Percentiles rank a stretch among this genome's conserved stretches.
phyloP scores from a whole-genome alignment of 1,139 yeast species.

The Sugiyamaella novakii region DNA sequence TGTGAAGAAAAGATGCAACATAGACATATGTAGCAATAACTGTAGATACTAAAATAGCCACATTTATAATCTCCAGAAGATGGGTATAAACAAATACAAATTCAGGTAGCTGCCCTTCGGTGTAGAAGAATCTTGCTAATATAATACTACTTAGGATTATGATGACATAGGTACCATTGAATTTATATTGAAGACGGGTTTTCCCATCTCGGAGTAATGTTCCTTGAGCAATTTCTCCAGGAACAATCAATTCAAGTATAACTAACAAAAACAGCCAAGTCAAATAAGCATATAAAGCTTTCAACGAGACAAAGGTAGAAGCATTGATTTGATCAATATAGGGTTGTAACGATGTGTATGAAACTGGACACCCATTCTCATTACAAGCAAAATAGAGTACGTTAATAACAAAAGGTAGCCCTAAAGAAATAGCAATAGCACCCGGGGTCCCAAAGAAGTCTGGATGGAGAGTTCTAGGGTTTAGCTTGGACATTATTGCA shows the following conservation, averaged over 20 bases:
- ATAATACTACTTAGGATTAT: conserved; percentile 52
- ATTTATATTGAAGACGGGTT: conserved; percentile 65
- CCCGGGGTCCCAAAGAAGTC: conserved; percentile 85
- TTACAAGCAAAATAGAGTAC: conserved; percentile 55
- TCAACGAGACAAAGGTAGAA: conserved; percentile 34
- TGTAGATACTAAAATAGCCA: conserved; percentile 65
- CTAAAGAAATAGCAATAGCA: conserved; percentile 63
- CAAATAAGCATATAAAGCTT: conserved; percentile 66
- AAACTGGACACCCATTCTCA: conserved; percentile 41
- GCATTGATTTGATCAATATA: conserved; percentile 40
- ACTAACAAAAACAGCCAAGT: conserved; percentile 73
- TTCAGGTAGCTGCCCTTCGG: conserved; percentile 70
- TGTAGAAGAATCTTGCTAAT: conserved; percentile 52
- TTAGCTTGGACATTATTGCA: conserved; percentile 44
- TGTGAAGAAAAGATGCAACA: conserved; percentile 63
- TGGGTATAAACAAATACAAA: conserved; percentile 72
- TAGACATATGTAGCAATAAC: conserved; percentile 67
- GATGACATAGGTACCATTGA: conserved; percentile 72
- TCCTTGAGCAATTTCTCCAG: conserved; percentile 73
- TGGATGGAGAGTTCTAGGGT: conserved; percentile 67
- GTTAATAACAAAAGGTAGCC: conserved; percentile 65
- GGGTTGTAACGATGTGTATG: conserved; percentile 31
- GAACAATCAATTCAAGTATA: conserved; percentile 64
- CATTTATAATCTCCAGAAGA: conserved; percentile 63
- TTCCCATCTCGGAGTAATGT: conserved; percentile 70